Conservation (phyloP, 129 eudicot species). For the Sambucus nigra region DNA sequence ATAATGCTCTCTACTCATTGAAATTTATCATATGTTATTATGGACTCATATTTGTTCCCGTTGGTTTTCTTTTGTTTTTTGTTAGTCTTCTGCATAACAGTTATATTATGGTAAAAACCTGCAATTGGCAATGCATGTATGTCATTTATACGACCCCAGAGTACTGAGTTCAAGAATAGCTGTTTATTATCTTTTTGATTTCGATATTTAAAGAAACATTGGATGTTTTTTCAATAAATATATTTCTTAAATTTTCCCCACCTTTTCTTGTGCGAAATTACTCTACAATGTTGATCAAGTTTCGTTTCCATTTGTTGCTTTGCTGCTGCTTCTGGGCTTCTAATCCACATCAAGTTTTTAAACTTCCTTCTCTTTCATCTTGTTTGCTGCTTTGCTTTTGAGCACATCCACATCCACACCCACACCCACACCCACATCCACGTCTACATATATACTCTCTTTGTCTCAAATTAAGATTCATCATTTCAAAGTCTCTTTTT, state of each 20-base stretch:
- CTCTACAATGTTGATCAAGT: neutral
- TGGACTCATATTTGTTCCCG: neutral
- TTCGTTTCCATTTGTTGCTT: neutral
- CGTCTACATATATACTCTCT: too few species aligned
- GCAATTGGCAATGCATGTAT: neutral
- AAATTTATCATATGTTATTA: neutral
- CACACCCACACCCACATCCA: too few species aligned
- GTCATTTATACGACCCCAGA: neutral
- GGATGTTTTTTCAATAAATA: neutral
- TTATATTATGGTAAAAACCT: neutral
- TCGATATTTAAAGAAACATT: neutral
- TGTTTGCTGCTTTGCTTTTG: neutral
- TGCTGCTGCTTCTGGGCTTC: neutral
- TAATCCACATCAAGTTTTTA: neutral
- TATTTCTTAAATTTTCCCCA: neutral
- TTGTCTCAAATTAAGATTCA: too few species aligned
- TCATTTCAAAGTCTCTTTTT: too few species aligned
- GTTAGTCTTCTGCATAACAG: neutral
- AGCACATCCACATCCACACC: neutral
- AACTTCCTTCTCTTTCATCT: neutral
- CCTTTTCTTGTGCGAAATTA: too few species aligned
- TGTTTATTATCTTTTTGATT: neutral
- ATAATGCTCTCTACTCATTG: neutral
- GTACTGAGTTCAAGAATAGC: neutral
- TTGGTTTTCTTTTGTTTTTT: neutral